Evolutionary conservation across 2,329 filamentous ascomycete species (phyloP), one percentile per base, ranked within the genome.

Genomic region (Arthrobotrys musiformis): DNA sequence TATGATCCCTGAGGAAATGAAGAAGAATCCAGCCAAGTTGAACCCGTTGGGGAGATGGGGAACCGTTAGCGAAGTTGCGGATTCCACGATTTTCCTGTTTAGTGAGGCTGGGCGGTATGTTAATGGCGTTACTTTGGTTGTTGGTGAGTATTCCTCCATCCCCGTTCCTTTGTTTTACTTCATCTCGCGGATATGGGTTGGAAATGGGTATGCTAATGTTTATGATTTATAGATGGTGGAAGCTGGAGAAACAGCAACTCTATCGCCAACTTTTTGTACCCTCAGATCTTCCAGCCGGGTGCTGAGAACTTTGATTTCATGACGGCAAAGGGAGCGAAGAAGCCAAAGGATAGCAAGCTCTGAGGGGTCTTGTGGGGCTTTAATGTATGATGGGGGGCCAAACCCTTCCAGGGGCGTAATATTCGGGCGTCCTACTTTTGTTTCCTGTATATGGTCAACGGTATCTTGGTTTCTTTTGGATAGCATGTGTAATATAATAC

Each of bases 21-120:
- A 81, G 22, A 76, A 79, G 6, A 81, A 79, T 24, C 61, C 78
- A 4, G 80, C 79, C 3, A 85, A 84, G 79, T 81, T 83, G 7
- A 87, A 97, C 40, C 95, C 95, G 0, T 84, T 90, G 1, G 93
- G 93, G 0, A 87, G 94, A 70, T 89, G 90, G 83, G 95, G 94
- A 5, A 88, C 88, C 0, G 89, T 97, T 26, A 91, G 91, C 79
- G 94, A 99, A 82, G 93, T 99, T 81, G 92, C 93, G 0, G 94
- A 99, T 83, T 92, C 94, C 0, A 97, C 94, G 0, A 89, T 98
- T 0, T 99, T 90, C 81, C 83, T 98, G 68, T 95, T 97, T 82
- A 92, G 91, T 52, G 92, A 97, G 52, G 90, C 93, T 0, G 94
- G 91, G 0, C 93, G 91, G 82, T 97, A 92, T 83, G 89, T 98